Conservation (phyloP, 225 moss, liverwort and hornwort genomes). For the Pseudisothecium myosuroides region DNA sequence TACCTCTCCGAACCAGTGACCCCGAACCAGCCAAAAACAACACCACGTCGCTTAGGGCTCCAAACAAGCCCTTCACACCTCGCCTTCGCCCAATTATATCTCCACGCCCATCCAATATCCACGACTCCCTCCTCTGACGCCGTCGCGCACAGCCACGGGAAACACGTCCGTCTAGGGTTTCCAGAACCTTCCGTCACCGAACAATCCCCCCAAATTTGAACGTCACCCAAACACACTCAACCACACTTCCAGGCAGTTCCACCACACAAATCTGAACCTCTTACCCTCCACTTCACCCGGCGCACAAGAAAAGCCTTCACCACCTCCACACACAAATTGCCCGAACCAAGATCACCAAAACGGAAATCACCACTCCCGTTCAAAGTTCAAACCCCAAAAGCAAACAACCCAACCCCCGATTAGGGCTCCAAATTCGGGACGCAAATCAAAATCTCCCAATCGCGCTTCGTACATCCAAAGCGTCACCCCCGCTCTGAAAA, state of each 20-base stretch:
- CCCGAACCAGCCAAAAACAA: not conserved
- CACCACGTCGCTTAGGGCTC: not conserved
- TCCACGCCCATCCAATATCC: not conserved
- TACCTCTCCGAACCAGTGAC: not conserved
- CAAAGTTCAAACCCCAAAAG: not conserved
- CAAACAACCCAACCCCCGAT: not conserved
- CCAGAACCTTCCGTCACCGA: not conserved
- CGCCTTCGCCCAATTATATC: not conserved
- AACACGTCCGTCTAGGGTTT: slow-evolving; percentile 6
- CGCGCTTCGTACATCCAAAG: not conserved
- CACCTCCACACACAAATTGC: not conserved
- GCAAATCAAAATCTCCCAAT: not conserved
- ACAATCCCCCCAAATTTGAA: not conserved
- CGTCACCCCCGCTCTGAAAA: not conserved
- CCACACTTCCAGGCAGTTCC: not conserved
- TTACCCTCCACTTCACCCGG: not conserved
- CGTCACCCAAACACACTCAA: not conserved
- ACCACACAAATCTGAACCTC: not conserved
- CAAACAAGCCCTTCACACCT: not conserved
- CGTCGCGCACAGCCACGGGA: not conserved
- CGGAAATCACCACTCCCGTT: not conserved
- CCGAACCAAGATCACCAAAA: not conserved
- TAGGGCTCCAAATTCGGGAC: not conserved
- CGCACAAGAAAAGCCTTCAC: not conserved
- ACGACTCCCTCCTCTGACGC: not conserved